phyloP scores from a whole-genome alignment of 2,329 filamentous ascomycete species.

The Neofusicoccum cordaticola region DNA sequence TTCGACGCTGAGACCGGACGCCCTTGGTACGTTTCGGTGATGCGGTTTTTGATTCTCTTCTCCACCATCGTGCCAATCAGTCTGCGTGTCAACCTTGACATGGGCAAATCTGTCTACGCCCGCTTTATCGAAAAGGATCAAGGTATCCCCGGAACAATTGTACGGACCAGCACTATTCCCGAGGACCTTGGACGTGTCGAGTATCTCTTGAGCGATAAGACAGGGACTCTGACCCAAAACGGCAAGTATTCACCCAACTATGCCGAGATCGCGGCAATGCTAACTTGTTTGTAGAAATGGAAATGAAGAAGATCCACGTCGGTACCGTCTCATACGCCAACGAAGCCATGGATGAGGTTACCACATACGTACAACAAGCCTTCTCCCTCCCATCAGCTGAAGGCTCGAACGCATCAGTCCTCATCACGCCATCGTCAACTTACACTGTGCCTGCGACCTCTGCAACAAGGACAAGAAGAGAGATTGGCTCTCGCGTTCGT shows the following conservation, averaged over 20 bases:
- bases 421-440: conserved; percentile 75
- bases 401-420: conserved; percentile 30
- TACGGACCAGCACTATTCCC: conserved; percentile 94
- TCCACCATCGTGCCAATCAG: conserved; percentile 99
- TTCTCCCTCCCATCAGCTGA: conserved; percentile 50
- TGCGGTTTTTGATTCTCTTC: conserved; percentile 96
- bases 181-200: conserved; percentile 95
- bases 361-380: conserved; percentile 78
- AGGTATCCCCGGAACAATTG: conserved; percentile 87
- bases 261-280: background rate
- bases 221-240: conserved; percentile 95
- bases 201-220: conserved; percentile 95
- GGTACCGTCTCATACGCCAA: conserved; percentile 98
- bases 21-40: conserved; percentile 93
- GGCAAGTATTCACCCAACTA: conserved; percentile 39
- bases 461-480: conserved; percentile 80
- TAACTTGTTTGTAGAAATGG: conserved; percentile 66
- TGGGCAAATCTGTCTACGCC: conserved; percentile 95
- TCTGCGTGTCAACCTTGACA: conserved; percentile 90
- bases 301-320: conserved; percentile 97
- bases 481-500: conserved; percentile 89
- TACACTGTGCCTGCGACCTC: conserved; percentile 60
- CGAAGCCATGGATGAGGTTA: conserved; percentile 97
- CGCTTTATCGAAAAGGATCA: conserved; percentile 91
- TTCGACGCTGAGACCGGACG: conserved; percentile 65